These are phyloP conservation scores for Coniochaeta hoffmannii DNA, from an alignment of 2,329 filamentous ascomycete genomes.

Conservation along the genomic window DNA sequence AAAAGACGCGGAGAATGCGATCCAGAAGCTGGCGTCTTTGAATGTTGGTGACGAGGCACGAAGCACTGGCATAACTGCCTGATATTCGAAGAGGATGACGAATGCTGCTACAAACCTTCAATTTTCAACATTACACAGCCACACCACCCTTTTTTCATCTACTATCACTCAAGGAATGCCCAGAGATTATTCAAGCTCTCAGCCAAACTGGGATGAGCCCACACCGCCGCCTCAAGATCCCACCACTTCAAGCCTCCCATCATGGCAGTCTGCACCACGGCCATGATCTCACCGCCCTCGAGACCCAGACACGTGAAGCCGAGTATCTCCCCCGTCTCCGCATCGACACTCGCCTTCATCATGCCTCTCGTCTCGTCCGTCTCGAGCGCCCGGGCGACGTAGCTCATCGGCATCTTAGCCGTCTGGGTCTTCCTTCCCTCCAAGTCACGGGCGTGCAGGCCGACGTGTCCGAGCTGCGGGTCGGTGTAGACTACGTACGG, in stretches of 20 bases:
- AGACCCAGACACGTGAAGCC: constrained; percentile 43
- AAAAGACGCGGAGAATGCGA: too few relatives aligned
- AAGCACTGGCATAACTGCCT: not conserved
- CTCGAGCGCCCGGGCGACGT: constrained; percentile 42
- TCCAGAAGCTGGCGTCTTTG: not conserved
- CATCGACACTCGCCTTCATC: constrained; percentile 44
- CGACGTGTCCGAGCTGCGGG: constrained; percentile 45
- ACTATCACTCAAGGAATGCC: constrained; percentile 28
- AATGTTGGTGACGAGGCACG: not conserved
- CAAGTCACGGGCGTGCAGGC: constrained; percentile 33
- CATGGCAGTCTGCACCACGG: constrained; percentile 44
- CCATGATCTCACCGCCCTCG: constrained; percentile 47
- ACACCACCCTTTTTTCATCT: not conserved
- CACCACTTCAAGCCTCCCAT: constrained; percentile 37
- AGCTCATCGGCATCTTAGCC: constrained; percentile 43
- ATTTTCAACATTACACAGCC: not conserved
- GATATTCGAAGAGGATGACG: too few relatives aligned
- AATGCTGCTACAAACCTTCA: not conserved
- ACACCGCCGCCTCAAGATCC: constrained; percentile 37
- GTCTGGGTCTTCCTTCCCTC: constrained; percentile 28
- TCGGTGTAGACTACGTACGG: constrained; percentile 47
- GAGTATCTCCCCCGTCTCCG: constrained; percentile 35
- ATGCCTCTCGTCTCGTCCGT: constrained; percentile 42
- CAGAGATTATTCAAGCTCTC: constrained; percentile 46
- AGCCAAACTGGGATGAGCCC: constrained; percentile 41